These are phyloP conservation scores for Trichophyton simii DNA, from an alignment of 2,329 filamentous ascomycete genomes.

Conservation along the genomic window DNA sequence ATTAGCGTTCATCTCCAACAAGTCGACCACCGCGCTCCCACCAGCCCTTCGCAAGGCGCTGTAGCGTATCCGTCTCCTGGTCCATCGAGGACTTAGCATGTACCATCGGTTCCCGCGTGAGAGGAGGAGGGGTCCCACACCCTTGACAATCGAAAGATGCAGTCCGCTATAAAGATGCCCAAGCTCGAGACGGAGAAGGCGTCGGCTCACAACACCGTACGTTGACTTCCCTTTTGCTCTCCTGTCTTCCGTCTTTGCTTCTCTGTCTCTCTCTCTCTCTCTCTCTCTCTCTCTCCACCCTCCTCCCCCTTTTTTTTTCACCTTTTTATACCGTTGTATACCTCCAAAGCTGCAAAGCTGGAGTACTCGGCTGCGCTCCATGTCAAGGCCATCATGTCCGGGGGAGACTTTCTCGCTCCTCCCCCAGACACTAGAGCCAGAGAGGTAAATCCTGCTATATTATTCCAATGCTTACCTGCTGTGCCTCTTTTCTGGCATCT, in stretches of 20 bases:
- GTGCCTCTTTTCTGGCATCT: constrained; percentile 3
- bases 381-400: not conserved
- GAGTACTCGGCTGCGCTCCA: not conserved
- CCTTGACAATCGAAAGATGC: not conserved
- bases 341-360: not conserved
- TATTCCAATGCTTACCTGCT: not conserved
- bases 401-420: not conserved
- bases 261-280: not conserved
- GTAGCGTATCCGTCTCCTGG: not conserved
- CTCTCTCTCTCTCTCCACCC: no score
- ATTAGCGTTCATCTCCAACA: not conserved
- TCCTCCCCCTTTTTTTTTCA: not conserved
- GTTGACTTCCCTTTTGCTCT: not conserved
- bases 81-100: constrained; percentile 1
- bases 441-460: not conserved
- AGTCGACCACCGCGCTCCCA: not conserved
- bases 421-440: not conserved
- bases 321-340: not conserved
- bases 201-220: constrained; percentile 2
- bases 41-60: not conserved
- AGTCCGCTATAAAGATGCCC: constrained; percentile 1
- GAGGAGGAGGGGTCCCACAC: not conserved
- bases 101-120: not conserved
- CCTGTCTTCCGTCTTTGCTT: not conserved
- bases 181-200: constrained; percentile 1